Percentiles rank a stretch among this genome's conserved stretches.
phyloP scores from a whole-genome alignment of 148 eudicot genomes.

The Nepenthes mirabilis region DNA sequence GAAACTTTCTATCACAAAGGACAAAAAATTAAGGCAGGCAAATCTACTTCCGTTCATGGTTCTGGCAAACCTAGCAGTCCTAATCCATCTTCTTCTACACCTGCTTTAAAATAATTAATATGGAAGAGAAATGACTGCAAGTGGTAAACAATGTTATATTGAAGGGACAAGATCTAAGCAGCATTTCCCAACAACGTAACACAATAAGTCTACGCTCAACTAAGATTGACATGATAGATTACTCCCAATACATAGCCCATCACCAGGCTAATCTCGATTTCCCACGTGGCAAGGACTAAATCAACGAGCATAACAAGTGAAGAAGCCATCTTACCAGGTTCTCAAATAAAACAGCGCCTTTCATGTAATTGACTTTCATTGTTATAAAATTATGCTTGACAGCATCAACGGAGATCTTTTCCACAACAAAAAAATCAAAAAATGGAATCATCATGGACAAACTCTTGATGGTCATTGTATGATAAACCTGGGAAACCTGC shows the following conservation, averaged over 20 bases:
- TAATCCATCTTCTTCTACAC: too few species aligned
- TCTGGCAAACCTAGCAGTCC: too few species aligned
- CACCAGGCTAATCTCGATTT: not conserved
- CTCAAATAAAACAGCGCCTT: conserved; percentile 54
- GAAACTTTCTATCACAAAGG: too few species aligned
- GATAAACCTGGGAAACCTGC: conserved; percentile 85
- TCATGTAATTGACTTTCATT: conserved; percentile 77
- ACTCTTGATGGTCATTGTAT: conserved; percentile 60
- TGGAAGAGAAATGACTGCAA: too few species aligned
- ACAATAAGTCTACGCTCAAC: too few species aligned
- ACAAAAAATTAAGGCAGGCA: too few species aligned
- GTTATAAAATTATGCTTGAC: conserved; percentile 66
- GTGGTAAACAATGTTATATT: too few species aligned
- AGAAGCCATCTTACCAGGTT: conserved; percentile 33
- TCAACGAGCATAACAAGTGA: not conserved
- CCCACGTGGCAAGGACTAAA: not conserved
- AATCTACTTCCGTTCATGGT: too few species aligned
- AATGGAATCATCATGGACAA: conserved; percentile 73
- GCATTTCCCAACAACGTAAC: too few species aligned
- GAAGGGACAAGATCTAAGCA: too few species aligned
- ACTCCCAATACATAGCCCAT: not conserved
- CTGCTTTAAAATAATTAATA: too few species aligned
- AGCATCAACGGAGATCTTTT: conserved; percentile 88
- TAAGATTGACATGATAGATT: too few species aligned
- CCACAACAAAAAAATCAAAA: conserved; percentile 61